Evolutionary conservation across 1,284 basidiomycete genomes (phyloP), one percentile per base, ranked within the genome.

Genomic region (Trichosporon sp.): DNA sequence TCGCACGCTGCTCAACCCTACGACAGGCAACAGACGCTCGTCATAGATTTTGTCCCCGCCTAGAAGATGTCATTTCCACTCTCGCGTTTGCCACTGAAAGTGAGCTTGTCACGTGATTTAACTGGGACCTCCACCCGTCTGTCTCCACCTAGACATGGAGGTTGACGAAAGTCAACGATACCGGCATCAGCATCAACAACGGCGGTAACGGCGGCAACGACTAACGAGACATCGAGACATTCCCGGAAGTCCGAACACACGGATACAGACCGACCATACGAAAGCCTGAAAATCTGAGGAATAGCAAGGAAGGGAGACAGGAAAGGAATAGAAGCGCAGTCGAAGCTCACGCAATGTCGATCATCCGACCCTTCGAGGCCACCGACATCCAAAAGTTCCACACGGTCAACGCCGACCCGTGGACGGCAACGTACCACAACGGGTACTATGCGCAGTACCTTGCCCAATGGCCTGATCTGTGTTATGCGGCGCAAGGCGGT

Each of bases 391-490:
- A 83, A 59, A 69, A 68, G 19, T 83, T 83, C 76, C 82, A 82
- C 73, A 75, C 74, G 33, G 80, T 84, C 69, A 83, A 84, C 65
- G 75, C 81, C 31, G 83, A 84, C 68, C 72, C 81, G 25, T 84
- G 82, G 82, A 84, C 83, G n/a, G 83, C 83, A 49, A 84, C 83
- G 73, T 79, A 79, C 66, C 73, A 75, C 60, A 76, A 67, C 52
- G 76, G 75, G 25, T 79, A 79, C 66, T 79, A 79, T 58, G 66
- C 74, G 10, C 71, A 63, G n/a, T 79, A 79, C 49, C 65, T 73
- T 19, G 76, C 76, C 5, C 72, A 73, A 66, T 79, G 76, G 76
- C 78, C 78, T 5, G 73, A 75, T 23, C 72, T 75, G 46, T 79
- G 77, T 62, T 62, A 75, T 5, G 61, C 74, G 4, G 70, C 71